These are phyloP conservation scores for Trichosporon sp. DNA, from an alignment of 1,284 basidiomycete genomes.

Conservation along the genomic window DNA sequence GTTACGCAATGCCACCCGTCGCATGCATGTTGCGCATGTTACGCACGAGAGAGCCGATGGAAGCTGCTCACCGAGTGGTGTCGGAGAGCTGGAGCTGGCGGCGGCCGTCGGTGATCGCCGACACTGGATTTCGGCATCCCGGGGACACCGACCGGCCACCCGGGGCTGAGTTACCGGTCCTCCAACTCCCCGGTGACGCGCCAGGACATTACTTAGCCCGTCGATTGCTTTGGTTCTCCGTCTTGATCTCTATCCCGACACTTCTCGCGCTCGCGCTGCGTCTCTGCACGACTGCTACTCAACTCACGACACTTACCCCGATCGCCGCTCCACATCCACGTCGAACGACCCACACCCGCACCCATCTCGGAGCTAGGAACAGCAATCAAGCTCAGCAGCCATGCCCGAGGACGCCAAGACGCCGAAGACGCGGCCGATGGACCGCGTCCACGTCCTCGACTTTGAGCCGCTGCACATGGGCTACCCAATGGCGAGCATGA, in stretches of 20 bases:
- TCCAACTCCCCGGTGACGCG: not conserved
- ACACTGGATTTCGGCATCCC: not conserved
- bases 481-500: conserved; percentile 14
- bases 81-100: not conserved
- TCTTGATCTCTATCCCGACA: not conserved
- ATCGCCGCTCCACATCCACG: not conserved
- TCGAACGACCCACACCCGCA: too few relatives aligned
- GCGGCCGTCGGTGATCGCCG: not conserved
- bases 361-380: too few relatives aligned
- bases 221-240: too few relatives aligned
- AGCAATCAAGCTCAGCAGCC: too few relatives aligned
- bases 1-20: not conserved
- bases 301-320: not conserved
- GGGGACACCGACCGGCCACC: not conserved
- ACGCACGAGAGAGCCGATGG: not conserved
- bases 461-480: conserved; percentile 29
- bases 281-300: not conserved
- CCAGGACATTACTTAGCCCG: not conserved
- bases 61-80: not conserved
- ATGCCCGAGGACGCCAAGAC: conserved; percentile 4
- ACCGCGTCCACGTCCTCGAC: conserved; percentile 20
- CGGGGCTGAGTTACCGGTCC: not conserved
- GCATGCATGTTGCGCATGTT: not conserved
- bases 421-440: conserved; percentile 1
- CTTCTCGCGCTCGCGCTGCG: not conserved